Evolutionary conservation across 164 flowering plant species (phyloP).

Genomic region (Aristolochia californica): DNA sequence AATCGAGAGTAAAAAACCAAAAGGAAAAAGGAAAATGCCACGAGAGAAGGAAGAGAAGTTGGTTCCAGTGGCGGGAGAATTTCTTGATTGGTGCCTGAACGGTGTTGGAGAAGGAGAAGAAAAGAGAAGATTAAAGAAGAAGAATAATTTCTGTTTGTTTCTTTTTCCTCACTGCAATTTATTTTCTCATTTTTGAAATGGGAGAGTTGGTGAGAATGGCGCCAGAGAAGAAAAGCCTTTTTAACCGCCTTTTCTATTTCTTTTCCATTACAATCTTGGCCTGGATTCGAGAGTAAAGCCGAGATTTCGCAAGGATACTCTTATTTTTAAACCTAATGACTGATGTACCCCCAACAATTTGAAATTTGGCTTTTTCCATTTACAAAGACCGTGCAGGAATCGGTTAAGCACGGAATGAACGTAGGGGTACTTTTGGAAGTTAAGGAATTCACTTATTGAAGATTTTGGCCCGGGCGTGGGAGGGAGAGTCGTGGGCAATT

Average conservation of each 20-base stretch:
- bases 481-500: neutral
- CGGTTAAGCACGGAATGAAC: conserved; percentile 1
- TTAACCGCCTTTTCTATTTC: neutral
- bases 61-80: neutral
- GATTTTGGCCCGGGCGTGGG: conserved; percentile 9
- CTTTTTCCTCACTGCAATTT: neutral
- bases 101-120: neutral
- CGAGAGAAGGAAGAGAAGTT: neutral
- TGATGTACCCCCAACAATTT: too few species aligned
- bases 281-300: too few species aligned
- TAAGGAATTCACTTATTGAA: too few species aligned
- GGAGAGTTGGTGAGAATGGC: conserved; percentile 7
- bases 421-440: neutral
- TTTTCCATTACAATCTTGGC: neutral
- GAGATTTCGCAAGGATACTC: too few species aligned
- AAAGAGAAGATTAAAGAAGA: neutral
- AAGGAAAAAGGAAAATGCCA: neutral
- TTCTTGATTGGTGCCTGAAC: neutral
- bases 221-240: conserved; percentile 3
- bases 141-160: too few species aligned
- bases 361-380: too few species aligned
- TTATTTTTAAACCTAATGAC: too few species aligned
- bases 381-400: too few species aligned
- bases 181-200: conserved; percentile 3
- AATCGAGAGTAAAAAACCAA: neutral